Evolutionary conservation across 2,329 filamentous ascomycete genomes (phyloP).

Genomic region (Epichloe aotearoae): DNA sequence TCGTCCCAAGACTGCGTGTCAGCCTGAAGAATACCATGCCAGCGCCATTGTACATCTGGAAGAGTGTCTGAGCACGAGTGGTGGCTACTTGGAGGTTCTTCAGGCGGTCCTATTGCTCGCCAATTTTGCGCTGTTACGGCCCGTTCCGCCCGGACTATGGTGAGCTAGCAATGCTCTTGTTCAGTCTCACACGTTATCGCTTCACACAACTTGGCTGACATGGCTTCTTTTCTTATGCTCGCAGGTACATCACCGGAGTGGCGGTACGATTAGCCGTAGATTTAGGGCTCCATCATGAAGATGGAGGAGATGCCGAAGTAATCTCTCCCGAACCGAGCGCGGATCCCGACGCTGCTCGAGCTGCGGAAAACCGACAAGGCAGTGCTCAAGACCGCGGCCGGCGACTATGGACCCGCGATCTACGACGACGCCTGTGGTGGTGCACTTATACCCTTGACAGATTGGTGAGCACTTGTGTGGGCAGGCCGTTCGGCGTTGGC

Average conservation of each 20-base stretch:
- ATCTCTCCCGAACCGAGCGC: conserved; percentile 34
- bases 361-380: conserved; percentile 9
- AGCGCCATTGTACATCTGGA: conserved; percentile 88
- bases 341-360: conserved; percentile 16
- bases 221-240: neutral
- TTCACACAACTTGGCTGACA: neutral
- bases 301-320: conserved; percentile 53
- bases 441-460: conserved; percentile 91
- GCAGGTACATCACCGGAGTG: conserved; percentile 80
- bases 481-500: conserved; percentile 85
- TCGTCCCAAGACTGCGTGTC: conserved; percentile 33
- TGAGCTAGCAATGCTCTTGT: conserved; percentile 16
- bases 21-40: conserved; percentile 92
- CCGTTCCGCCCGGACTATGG: conserved; percentile 88
- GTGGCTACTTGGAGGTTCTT: conserved; percentile 82
- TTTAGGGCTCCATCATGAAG: conserved; percentile 84
- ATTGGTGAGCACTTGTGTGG: conserved; percentile 89
- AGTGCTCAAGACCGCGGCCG: conserved; percentile 43
- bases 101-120: conserved; percentile 87
- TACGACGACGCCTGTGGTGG: conserved; percentile 86
- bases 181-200: no score
- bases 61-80: conserved; percentile 68
- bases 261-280: conserved; percentile 84
- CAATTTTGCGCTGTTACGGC: conserved; percentile 79
- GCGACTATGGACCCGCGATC: conserved; percentile 73